Conservation (phyloP, 768 basidiomycete genomes). For the Phylloporus arenicola region DNA sequence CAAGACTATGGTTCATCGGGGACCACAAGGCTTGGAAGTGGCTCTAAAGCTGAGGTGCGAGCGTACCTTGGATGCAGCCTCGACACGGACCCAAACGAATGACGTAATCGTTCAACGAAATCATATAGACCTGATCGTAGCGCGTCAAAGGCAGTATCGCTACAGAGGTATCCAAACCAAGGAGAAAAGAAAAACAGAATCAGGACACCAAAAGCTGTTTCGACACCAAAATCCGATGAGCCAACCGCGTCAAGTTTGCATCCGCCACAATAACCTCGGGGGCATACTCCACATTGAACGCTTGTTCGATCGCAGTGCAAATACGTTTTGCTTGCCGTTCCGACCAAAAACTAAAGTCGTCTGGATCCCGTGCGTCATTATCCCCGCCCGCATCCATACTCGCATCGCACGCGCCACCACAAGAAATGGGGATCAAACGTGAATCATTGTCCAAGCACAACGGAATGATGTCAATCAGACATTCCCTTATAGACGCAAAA, state of each 20-base stretch:
- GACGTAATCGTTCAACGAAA: background rate
- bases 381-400: conserved; percentile 7
- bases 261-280: conserved; percentile 90
- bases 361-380: conserved; percentile 56
- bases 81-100: background rate
- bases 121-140: background rate
- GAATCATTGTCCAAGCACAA: conserved; percentile 86
- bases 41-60: background rate
- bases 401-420: conserved; percentile 36
- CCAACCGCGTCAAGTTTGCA: conserved; percentile 82
- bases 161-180: background rate
- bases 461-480: conserved; percentile 72
- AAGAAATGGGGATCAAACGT: conserved; percentile 69
- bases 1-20: background rate
- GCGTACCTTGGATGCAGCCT: background rate
- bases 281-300: conserved; percentile 85
- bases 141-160: no score
- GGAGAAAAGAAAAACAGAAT: background rate
- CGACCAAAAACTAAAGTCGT: conserved; percentile 95
- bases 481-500: conserved; percentile 58
- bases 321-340: conserved; percentile 88
- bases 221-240: conserved; percentile 77
- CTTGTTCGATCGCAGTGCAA: conserved; percentile 67
- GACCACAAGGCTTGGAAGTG: background rate
- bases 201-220: conserved; percentile 47